Conservation (phyloP, 164 flowering plant genomes). For the Sedum album region DNA sequence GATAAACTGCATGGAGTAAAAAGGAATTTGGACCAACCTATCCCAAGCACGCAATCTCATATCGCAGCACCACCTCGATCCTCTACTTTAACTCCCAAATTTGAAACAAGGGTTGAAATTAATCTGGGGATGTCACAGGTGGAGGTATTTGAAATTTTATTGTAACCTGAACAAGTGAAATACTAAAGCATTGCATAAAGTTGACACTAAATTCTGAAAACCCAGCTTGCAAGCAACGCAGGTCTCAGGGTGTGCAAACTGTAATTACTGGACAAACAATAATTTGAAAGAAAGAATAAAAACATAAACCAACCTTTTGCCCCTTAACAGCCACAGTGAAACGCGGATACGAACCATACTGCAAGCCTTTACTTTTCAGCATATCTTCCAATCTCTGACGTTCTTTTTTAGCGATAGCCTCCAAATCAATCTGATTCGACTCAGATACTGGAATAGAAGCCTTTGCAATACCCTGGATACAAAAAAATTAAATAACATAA, state of each 20-base stretch:
- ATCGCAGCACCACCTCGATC: conserved; percentile 57
- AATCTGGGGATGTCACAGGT: conserved; percentile 56
- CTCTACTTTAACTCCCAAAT: conserved; percentile 59
- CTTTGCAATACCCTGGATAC: conserved; percentile 27
- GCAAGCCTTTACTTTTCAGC: conserved; percentile 54
- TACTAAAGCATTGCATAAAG: not conserved
- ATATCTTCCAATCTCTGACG: conserved; percentile 54
- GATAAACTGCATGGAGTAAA: not conserved
- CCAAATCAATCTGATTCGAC: conserved; percentile 32
- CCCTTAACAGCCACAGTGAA: conserved; percentile 75
- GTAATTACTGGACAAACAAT: not conserved
- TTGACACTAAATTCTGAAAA: not conserved
- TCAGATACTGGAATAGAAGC: conserved; percentile 27
- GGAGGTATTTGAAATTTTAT: conserved; percentile 77
- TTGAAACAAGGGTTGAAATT: conserved; percentile 62
- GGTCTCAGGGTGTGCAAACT: not conserved
- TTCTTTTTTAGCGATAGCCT: conserved; percentile 57
- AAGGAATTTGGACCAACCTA: conserved; percentile 34
- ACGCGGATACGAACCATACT: conserved; percentile 53
- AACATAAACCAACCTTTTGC: conserved; percentile 52
- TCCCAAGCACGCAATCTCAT: conserved; percentile 87
- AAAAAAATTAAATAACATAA: conserved; percentile 12
- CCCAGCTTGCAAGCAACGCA: not conserved
- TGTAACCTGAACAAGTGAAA: conserved; percentile 61
- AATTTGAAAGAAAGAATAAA: not conserved